Evolutionary conservation across 345 rosid species (phyloP).

Genomic region (Carallia brachiata): DNA sequence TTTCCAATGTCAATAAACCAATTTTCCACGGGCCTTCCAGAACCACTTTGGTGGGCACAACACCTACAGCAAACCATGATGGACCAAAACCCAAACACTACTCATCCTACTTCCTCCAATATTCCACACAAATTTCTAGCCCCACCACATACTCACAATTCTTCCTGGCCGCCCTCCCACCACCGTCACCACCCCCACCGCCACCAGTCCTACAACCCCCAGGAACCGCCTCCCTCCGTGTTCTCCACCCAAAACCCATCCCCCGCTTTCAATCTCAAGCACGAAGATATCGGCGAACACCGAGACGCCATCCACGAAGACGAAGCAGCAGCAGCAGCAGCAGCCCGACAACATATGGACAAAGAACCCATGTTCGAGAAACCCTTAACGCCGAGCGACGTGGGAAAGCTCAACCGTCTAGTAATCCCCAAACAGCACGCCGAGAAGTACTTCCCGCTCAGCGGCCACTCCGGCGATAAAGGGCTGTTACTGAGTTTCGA

Average conservation of each 20-base stretch:
- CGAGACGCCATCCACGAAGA: not conserved
- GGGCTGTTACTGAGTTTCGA: constrained; percentile 68
- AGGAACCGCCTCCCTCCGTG: not conserved
- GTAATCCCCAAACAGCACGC: constrained; percentile 93
- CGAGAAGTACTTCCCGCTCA: constrained; percentile 70
- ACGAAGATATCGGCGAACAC: constrained; percentile 8
- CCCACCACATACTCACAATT: not conserved
- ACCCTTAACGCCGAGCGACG: constrained; percentile 85
- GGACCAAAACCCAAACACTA: constrained; percentile 12
- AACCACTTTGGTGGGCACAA: constrained; percentile 44
- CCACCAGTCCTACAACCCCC: not conserved
- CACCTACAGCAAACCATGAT: constrained; percentile 17
- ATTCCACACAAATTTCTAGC: not conserved
- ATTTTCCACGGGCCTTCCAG: constrained; percentile 38
- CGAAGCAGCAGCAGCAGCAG: not conserved
- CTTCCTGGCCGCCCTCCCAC: not conserved
- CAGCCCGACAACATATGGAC: not conserved
- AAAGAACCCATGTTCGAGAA: constrained; percentile 62
- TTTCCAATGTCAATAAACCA: constrained; percentile 48
- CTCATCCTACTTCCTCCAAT: not conserved
- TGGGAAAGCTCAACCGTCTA: constrained; percentile 83
- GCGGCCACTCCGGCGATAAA: constrained; percentile 43
- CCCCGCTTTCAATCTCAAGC: constrained; percentile 29
- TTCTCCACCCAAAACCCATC: constrained; percentile 13
- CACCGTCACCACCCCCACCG: constrained; percentile 7